Evolutionary conservation across 176 grass and related monocot species (phyloP), one percentile per base, ranked within the genome.

Genomic region (Aechmea fasciata): DNA sequence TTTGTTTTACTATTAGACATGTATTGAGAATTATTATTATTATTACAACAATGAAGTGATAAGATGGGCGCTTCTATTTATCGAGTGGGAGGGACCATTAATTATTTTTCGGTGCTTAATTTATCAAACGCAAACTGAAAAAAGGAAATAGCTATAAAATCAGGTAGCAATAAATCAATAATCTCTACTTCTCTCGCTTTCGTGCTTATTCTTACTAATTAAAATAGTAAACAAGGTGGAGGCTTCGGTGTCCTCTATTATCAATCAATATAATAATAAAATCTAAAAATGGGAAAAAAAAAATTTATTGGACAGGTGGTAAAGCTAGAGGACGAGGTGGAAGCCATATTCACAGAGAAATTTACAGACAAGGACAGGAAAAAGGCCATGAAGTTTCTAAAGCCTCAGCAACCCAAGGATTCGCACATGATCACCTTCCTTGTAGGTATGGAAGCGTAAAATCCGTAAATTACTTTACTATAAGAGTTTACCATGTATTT

Each of bases 371-470:
- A 93, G 26, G 89, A 99, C 69, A 75, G 66, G 74, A 88, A 78
- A 66, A 86, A 87, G 23, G 90, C 94, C 1, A 92, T 91, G 83
- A 99, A 90, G 63, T 93, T 87, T 80, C 89, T 99, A 11, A 90
- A 78, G 55, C 89, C 94, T 3, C 80, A 87, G 77, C 79, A 83
- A 69, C 82, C 69, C 53, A 87, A 62, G 64, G 88, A 80, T 76
- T 93, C 86, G 1, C 94, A 99, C 63, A 76, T 89, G 77, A 79
- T 93, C 68, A 93, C 94, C 47, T 99, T 99, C 81, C 82, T 99
- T 11, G 81, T 91, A 52, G 94, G 94, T 73, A 50, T n/a, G 74
- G 6, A 49, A 23, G 17, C 13, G 28, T 14, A 41, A 7, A 41
- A 41, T 23, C 33, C 3, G 6, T 7, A 41, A 41, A 6, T 41